Evolutionary conservation across 495 filamentous ascomycete genomes (phyloP).

Genomic region (Aspergillus baeticus): DNA sequence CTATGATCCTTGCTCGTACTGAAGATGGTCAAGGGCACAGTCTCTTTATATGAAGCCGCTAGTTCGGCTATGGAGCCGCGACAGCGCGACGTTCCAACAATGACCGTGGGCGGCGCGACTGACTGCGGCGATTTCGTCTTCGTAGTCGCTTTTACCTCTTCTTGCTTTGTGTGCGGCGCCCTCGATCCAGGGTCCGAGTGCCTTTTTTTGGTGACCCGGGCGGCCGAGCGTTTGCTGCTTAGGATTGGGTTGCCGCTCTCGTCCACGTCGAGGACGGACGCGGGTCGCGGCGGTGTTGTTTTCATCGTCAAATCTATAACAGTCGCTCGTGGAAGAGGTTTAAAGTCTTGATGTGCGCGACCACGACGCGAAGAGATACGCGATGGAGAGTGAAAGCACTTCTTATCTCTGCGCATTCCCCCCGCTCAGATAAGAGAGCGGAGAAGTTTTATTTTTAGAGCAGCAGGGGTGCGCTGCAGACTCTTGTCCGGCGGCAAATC

Average conservation of each 20-base stretch:
- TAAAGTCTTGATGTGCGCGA: too few species aligned
- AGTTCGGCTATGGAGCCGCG: conserved; percentile 8
- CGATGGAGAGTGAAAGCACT: too few species aligned
- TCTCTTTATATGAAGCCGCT: neutral
- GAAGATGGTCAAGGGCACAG: conserved; percentile 12
- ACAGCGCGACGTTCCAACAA: conserved; percentile 8
- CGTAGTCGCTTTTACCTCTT: too few species aligned
- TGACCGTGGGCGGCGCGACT: too few species aligned
- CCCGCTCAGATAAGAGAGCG: too few species aligned
- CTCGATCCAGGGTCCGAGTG: neutral
- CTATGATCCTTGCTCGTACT: conserved; percentile 11
- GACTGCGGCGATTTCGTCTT: neutral
- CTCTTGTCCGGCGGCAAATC: too few species aligned
- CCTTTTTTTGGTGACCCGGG: neutral
- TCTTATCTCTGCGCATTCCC: too few species aligned
- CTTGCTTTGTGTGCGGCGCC: neutral
- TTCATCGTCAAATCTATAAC: conserved; percentile 3
- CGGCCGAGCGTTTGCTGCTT: conserved; percentile 23
- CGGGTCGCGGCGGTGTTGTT: conserved; percentile 9
- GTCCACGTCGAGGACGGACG: conserved; percentile 15
- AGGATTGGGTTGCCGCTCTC: conserved; percentile 5
- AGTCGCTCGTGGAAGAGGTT: too few species aligned
- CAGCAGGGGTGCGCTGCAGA: too few species aligned
- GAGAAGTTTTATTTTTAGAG: too few species aligned
- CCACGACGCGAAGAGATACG: too few species aligned